Conservation (phyloP, 2,329 filamentous ascomycete genomes). For the Paracorniculantispora psalliotae region DNA sequence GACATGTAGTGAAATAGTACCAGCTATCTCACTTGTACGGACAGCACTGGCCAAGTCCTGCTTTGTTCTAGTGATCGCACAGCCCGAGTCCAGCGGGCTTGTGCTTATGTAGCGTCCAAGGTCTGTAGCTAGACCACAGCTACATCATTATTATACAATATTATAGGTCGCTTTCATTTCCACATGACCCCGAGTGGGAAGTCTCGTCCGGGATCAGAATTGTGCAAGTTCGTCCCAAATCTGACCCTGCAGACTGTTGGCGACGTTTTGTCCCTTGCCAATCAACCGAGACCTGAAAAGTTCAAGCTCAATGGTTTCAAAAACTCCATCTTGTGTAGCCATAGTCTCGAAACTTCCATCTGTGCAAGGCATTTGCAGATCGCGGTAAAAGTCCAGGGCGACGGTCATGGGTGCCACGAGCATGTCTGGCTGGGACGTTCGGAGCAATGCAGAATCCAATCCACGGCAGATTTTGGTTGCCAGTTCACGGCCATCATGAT, state of each 20-base stretch:
- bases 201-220: neutral
- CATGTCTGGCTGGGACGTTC: constrained; percentile 43
- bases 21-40: neutral
- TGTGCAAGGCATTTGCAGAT: constrained; percentile 32
- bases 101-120: neutral
- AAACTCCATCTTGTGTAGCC: constrained; percentile 34
- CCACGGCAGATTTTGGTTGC: constrained; percentile 47
- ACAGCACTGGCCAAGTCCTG: neutral
- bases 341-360: constrained; percentile 39
- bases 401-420: constrained; percentile 39
- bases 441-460: constrained; percentile 42
- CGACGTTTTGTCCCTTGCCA: constrained; percentile 37
- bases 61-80: neutral
- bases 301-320: constrained; percentile 44
- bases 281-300: constrained; percentile 36
- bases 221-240: constrained; percentile 34
- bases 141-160: constrained; percentile 3
- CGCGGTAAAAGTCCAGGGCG: constrained; percentile 38
- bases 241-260: constrained; percentile 33
- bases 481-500: constrained; percentile 39
- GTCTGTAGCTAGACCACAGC: neutral
- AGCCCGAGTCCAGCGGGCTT: constrained; percentile 4
- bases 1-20: neutral
- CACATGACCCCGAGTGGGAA: neutral
- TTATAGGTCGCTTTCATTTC: constrained; percentile 2